Evolutionary conservation across 1,284 basidiomycete genomes (phyloP), one percentile per base, ranked within the genome.

Genomic region (Ceratobasidium sp.): DNA sequence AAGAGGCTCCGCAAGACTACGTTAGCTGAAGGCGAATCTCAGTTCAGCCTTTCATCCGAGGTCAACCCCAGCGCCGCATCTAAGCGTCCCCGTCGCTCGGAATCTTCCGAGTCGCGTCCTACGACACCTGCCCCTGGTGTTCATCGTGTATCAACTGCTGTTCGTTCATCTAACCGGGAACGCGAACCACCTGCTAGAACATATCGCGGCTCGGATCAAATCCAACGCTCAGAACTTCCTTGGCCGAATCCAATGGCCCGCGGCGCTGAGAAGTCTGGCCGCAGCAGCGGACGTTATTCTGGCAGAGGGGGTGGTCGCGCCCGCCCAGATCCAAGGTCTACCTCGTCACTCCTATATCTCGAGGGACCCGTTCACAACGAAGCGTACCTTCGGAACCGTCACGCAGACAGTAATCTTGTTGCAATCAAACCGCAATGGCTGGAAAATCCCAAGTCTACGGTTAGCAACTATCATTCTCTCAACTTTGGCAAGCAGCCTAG

Each of bases 311-410:
- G 42, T 18, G 14, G 38, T 23, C 66, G 51, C 40, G 44, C 54
- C 30, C 21, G 30, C 23, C 38, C 28, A 5, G 72, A 67, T 33
- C 30, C 74, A 60, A 72, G 48, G 62, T 58, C 33, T 5, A 40
- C 16, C 28, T 48, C 56, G 16, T 18, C 18, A 14, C 42, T 44
- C 36, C 72, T 44, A 21, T 60, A 58, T 54, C 51, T 73, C 21
- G 62, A 59, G n/a, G 80, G 77, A 9, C 79, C 79, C 21, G 18
- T 81, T 14, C 77, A 79, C 72, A 77, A 80, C 72, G 75, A 77
- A 33, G 67, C 73, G 1, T 80, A 79, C 75, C 79, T 82, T 69
- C 75, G 75, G 49, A 66, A 63, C 53, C 77, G 75, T 2, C 79
- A 79, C 72, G 73, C 42, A 64, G 60, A 77, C 63, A 30, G 77